Conservation (phyloP, 1,139 yeast species). For the Kodamaea ohmeri region DNA sequence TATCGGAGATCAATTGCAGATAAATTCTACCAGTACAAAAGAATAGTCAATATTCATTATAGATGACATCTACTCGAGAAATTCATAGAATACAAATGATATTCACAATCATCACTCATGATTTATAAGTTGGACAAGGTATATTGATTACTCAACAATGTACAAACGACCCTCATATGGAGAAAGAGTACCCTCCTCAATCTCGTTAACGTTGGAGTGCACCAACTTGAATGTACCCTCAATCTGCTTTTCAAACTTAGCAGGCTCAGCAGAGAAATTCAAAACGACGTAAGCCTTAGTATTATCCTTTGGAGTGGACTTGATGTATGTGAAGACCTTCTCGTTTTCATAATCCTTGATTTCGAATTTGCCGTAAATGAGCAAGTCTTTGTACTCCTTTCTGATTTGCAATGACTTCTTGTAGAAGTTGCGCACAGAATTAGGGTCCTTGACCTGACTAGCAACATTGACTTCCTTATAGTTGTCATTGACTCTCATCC, state of each 20-base stretch:
- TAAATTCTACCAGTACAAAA: too few species aligned
- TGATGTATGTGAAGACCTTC: slow-evolving; percentile 39
- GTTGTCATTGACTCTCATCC: slow-evolving; percentile 55
- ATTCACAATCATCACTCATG: too few species aligned
- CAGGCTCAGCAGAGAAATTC: slow-evolving; percentile 40
- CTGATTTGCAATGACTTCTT: slow-evolving; percentile 41
- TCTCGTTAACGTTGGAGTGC: slow-evolving; percentile 26
- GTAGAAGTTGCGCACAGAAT: slow-evolving; percentile 49
- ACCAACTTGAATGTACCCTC: slow-evolving; percentile 32
- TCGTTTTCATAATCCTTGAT: slow-evolving; percentile 39
- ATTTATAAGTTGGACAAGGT: too few species aligned
- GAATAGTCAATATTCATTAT: too few species aligned
- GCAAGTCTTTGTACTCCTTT: slow-evolving; percentile 41
- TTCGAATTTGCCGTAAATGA: slow-evolving; percentile 49
- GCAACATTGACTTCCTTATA: slow-evolving; percentile 50
- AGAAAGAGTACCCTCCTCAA: slow-evolving; percentile 23
- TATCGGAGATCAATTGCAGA: too few species aligned
- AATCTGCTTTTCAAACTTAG: slow-evolving; percentile 28
- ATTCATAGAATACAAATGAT: too few species aligned
- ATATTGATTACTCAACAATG: slow-evolving; percentile 24
- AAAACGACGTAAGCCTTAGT: slow-evolving; percentile 40
- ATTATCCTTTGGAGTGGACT: slow-evolving; percentile 18
- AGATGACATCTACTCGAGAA: too few species aligned
- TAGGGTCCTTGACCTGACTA: slow-evolving; percentile 43
- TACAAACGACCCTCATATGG: slow-evolving; percentile 44